Percentiles rank a stretch among this genome's conserved stretches.
Evolutionary conservation across 2,329 filamentous ascomycete species (phyloP).

Genomic region (Ceratocystis papillata): DNA sequence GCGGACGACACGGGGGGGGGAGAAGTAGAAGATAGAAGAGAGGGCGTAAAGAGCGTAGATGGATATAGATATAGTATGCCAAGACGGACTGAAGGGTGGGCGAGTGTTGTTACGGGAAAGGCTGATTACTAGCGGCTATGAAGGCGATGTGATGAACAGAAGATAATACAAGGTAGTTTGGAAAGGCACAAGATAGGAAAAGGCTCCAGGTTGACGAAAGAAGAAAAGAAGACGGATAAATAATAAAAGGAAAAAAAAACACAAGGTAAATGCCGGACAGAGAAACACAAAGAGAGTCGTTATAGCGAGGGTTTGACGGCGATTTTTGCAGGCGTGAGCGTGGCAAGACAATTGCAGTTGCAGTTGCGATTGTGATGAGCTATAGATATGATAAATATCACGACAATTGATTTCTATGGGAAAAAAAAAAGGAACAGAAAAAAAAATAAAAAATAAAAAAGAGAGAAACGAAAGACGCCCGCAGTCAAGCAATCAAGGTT

Average conservation of each 20-base stretch:
- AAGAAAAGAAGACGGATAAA: not conserved
- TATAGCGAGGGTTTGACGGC: not conserved
- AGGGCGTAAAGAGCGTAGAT: not conserved
- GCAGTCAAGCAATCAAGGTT: slow-evolving; percentile 13
- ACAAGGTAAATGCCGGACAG: not conserved
- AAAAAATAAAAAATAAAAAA: not conserved
- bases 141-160: not conserved
- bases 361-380: not conserved
- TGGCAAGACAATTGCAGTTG: not conserved
- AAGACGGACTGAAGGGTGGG: not conserved
- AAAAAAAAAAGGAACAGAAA: not conserved
- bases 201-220: not conserved
- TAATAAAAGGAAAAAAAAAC: no score
- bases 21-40: not conserved
- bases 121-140: not conserved
- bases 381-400: not conserved
- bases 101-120: not conserved
- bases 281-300: not conserved
- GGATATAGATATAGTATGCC: not conserved
- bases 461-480: not conserved
- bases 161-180: not conserved
- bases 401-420: not conserved
- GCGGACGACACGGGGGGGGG: not conserved
- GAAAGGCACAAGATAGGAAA: not conserved
- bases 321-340: not conserved